A percentile compares a stretch with the other conserved stretches of the same genome.
phyloP scores from a whole-genome alignment of 2,329 filamentous ascomycete species.

The Fusarium protoensiforme region DNA sequence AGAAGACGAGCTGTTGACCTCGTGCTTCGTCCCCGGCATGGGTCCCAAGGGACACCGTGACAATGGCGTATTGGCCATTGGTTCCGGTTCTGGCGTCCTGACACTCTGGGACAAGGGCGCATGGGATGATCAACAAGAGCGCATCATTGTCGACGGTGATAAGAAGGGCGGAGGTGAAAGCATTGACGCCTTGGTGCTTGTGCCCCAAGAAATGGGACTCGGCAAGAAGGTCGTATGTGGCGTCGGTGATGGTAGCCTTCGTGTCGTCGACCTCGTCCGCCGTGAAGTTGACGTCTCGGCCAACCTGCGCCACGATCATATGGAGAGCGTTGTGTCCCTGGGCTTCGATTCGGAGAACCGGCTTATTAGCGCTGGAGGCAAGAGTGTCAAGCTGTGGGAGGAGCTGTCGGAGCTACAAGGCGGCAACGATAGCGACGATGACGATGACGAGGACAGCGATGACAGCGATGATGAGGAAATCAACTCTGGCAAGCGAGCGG shows the following conservation, averaged over 20 bases:
- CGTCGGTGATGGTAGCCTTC: slow-evolving; percentile 81
- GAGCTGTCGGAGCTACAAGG: slow-evolving; percentile 70
- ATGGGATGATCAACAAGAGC: slow-evolving; percentile 95
- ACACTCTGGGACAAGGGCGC: slow-evolving; percentile 94
- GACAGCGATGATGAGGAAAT: slow-evolving; percentile 57
- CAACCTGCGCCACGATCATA: slow-evolving; percentile 79
- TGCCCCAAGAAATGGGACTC: slow-evolving; percentile 76
- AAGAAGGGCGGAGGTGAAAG: slow-evolving; percentile 74
- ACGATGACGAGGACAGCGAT: slow-evolving; percentile 57
- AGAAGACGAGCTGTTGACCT: slow-evolving; percentile 90
- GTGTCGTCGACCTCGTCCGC: slow-evolving; percentile 79
- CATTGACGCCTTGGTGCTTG: slow-evolving; percentile 78
- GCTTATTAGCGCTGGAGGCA: slow-evolving; percentile 90
- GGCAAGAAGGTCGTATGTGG: slow-evolving; percentile 83
- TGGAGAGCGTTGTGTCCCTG: slow-evolving; percentile 85
- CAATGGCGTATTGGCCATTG: slow-evolving; percentile 82
- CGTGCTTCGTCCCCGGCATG: slow-evolving; percentile 80
- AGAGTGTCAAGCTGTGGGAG: slow-evolving; percentile 92
- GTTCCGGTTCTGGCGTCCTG: slow-evolving; percentile 80
- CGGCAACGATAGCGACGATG: slow-evolving; percentile 57
- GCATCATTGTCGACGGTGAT: slow-evolving; percentile 78
- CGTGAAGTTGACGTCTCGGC: slow-evolving; percentile 77
- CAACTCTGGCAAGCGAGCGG: slow-evolving; percentile 58
- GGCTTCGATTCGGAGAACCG: slow-evolving; percentile 87
- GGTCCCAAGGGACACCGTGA: slow-evolving; percentile 72